A percentile compares a stretch with the other conserved stretches of the same genome.
These are phyloP conservation scores for Helichrysum umbraculigerum DNA, from an alignment of 129 eudicot species.

Conservation along the genomic window DNA sequence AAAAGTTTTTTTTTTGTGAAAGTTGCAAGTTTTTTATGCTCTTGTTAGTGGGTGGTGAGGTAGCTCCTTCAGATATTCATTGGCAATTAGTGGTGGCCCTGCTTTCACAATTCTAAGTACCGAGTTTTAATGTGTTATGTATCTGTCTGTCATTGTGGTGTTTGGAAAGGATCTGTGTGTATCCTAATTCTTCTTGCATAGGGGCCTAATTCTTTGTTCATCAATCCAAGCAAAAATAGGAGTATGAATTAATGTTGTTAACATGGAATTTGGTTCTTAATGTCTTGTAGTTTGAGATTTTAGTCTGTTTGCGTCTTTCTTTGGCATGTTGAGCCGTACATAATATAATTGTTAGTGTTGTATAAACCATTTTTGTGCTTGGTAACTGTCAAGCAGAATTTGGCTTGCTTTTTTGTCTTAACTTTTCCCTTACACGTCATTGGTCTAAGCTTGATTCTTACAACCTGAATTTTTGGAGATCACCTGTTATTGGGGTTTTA, in stretches of 20 bases:
- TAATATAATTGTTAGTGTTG: background rate
- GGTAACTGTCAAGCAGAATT: background rate
- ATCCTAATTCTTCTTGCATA: background rate
- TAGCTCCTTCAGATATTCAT: background rate
- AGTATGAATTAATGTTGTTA: background rate
- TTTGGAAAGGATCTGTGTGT: slow-evolving; percentile 9
- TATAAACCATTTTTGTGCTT: slow-evolving; percentile 10
- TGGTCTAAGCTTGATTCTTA: background rate
- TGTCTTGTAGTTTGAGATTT: background rate
- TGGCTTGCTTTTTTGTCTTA: background rate
- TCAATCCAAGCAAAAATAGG: background rate
- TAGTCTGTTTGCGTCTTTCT: background rate
- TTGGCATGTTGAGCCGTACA: slow-evolving; percentile 7
- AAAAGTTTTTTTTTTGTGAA: background rate
- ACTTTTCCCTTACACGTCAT: background rate
- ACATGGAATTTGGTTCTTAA: background rate
- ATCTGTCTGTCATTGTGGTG: slow-evolving; percentile 16
- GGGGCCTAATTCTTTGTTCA: background rate
- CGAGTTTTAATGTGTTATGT: slow-evolving; percentile 1
- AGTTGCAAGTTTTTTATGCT: background rate
- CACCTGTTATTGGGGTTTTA: background rate
- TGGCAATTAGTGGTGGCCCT: slow-evolving; percentile 8
- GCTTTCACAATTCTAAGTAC: slow-evolving; percentile 1
- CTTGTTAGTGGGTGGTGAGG: slow-evolving; percentile 16
- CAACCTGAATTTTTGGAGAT: background rate